Conservation (phyloP, 805 yeast genomes). For the Saturnispora dispora region DNA sequence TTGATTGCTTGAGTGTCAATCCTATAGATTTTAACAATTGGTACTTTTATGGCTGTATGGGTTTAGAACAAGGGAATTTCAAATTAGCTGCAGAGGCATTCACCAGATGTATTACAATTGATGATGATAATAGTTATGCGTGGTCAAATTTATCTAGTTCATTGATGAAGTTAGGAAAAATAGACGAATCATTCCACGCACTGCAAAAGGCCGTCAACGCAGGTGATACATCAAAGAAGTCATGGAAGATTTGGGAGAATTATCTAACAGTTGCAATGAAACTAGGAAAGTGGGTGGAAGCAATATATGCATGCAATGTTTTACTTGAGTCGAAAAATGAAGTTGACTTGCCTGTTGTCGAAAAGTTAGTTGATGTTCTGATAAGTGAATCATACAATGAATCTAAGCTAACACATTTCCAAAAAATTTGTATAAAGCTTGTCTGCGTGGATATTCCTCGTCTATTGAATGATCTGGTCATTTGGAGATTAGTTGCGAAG, state of each 20-base stretch:
- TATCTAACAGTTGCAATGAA: constrained; percentile 73
- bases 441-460: constrained; percentile 60
- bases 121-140: constrained; percentile 68
- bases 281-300: constrained; percentile 84
- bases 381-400: constrained; percentile 39
- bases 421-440: constrained; percentile 59
- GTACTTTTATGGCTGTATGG: constrained; percentile 89
- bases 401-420: constrained; percentile 47
- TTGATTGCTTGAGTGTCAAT: constrained; percentile 62
- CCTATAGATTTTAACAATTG: constrained; percentile 76
- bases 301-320: constrained; percentile 61
- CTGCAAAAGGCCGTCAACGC: constrained; percentile 66
- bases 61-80: constrained; percentile 61
- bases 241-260: constrained; percentile 91
- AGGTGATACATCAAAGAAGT: constrained; percentile 55
- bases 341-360: constrained; percentile 70
- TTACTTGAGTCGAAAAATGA: constrained; percentile 49
- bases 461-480: constrained; percentile 54
- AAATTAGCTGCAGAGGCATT: constrained; percentile 85
- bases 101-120: constrained; percentile 79
- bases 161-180: constrained; percentile 51
- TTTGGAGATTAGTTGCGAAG: constrained; percentile 78
- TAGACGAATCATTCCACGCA: constrained; percentile 77
- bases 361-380: constrained; percentile 59
- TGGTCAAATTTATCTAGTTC: constrained; percentile 93